Evolutionary conservation across 495 filamentous ascomycete species (phyloP), one percentile per base, ranked within the genome.

Genomic region (Daldinia bambusicola): DNA sequence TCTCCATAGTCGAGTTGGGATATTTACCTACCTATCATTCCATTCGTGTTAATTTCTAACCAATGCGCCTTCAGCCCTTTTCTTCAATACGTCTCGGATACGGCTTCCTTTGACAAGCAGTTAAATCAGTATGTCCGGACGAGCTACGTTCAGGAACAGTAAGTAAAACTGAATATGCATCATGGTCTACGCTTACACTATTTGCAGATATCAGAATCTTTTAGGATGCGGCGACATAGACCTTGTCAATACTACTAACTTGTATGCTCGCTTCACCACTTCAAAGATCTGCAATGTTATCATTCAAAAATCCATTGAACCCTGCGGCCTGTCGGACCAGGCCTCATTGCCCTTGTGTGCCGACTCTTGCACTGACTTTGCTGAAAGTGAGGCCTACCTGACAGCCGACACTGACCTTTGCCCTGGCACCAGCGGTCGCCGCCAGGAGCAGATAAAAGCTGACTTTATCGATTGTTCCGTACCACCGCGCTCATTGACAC

Each of bases 251-350:
- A 91, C 93, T n/a, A 90, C 87, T 60, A 85, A 90, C 72, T 87
- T 93, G 74, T 99, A 99, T 82, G 95, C 96, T 22, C 90, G 94
- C 74, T 99, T 94, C 80, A 97, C 94, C 12, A 95, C 89, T 55
- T 95, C 92, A 72, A 89, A 94, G 77, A 86, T 99, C 70, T 99
- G 96, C 87, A 98, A 94, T 85, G 88, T 92, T 66, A 91, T 99
- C 77, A 87, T 99, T 61, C 96, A 98, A 80, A 93, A 93, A 75
- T 99, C 96, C 26, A 89, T 90, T 70, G 66, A 75, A n/a, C 78
- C 84, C 38, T 98, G 96, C 80, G 77, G 82, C 14, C 81, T 97
- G 37, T 87, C 90, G 1, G 76, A 81, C 6, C 78, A 83, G 52
- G 79, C 91, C 34, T 89, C 92, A 5, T 81, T 84, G 50, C 95